These are phyloP conservation scores for Epithele typhae DNA, from an alignment of 768 basidiomycete species.

Conservation along the genomic window DNA sequence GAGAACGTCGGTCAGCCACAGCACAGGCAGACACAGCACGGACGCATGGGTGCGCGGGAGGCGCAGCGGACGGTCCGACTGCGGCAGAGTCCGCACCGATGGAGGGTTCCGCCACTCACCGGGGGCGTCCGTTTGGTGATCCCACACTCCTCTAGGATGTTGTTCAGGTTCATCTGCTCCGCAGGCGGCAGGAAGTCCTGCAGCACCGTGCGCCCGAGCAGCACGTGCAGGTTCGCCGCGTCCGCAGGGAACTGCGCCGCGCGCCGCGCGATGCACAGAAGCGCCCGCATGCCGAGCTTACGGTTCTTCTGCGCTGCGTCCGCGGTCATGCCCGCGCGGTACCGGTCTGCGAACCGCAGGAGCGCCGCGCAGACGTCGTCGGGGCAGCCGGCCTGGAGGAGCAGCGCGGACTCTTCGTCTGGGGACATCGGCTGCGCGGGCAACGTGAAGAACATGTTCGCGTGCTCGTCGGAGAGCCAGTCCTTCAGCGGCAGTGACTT, in stretches of 20 bases:
- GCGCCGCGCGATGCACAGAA: slow-evolving; percentile 50
- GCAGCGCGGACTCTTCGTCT: slow-evolving; percentile 45
- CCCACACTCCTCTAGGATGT: slow-evolving; percentile 45
- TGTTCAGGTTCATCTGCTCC: slow-evolving; percentile 51
- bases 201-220: slow-evolving; percentile 48
- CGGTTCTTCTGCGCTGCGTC: slow-evolving; percentile 59
- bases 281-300: slow-evolving; percentile 56
- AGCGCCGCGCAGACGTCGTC: slow-evolving; percentile 34
- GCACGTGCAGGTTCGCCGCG: slow-evolving; percentile 40
- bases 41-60: too few species aligned
- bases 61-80: too few species aligned
- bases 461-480: slow-evolving; percentile 63
- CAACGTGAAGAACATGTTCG: slow-evolving; percentile 67
- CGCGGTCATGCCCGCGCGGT: slow-evolving; percentile 48
- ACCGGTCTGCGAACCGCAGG: slow-evolving; percentile 53
- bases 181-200: slow-evolving; percentile 58
- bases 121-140: slow-evolving; percentile 38
- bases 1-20: background rate
- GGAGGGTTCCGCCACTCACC: slow-evolving; percentile 28
- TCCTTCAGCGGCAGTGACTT: slow-evolving; percentile 63
- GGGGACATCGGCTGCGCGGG: slow-evolving; percentile 56
- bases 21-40: too few species aligned
- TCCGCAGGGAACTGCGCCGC: slow-evolving; percentile 40
- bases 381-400: slow-evolving; percentile 48
- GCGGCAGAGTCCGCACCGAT: background rate